Percentiles rank a stretch among this genome's conserved stretches.
Conservation (phyloP, 805 yeast genomes). For the Grigorovia transvaalensis region DNA sequence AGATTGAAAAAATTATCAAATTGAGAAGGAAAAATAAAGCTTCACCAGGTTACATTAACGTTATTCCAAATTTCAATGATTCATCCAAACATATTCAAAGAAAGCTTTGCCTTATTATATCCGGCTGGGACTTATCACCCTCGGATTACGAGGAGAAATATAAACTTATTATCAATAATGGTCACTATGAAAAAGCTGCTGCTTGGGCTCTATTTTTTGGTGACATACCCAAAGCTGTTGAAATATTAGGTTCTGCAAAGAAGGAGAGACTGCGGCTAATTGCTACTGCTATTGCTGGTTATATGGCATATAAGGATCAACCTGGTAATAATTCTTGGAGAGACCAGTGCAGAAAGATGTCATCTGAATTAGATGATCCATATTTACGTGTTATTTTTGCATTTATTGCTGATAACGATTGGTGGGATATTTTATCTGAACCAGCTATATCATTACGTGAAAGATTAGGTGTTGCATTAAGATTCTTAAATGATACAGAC, state of each 20-base stretch:
- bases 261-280: constrained; percentile 63
- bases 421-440: constrained; percentile 94
- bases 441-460: constrained; percentile 80
- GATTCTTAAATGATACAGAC: constrained; percentile 75
- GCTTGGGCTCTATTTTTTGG: constrained; percentile 97
- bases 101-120: constrained; percentile 66
- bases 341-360: constrained; percentile 80
- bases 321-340: constrained; percentile 73
- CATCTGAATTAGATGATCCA: constrained; percentile 83
- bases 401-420: constrained; percentile 83
- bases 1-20: constrained; percentile 32
- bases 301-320: constrained; percentile 35
- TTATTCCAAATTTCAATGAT: constrained; percentile 14
- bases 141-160: constrained; percentile 66
- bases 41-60: constrained; percentile 14
- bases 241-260: constrained; percentile 63
- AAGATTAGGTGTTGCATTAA: constrained; percentile 78
- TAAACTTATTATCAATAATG: constrained; percentile 42
- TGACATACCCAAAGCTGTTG: constrained; percentile 69
- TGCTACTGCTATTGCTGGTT: constrained; percentile 91
- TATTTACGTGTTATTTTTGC: constrained; percentile 88
- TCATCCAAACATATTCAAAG: constrained; percentile 47
- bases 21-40: constrained; percentile 28
- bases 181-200: constrained; percentile 80
- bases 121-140: constrained; percentile 83